These are phyloP conservation scores for Rosa rugosa DNA, from an alignment of 306 rosid genomes.

Conservation along the genomic window DNA sequence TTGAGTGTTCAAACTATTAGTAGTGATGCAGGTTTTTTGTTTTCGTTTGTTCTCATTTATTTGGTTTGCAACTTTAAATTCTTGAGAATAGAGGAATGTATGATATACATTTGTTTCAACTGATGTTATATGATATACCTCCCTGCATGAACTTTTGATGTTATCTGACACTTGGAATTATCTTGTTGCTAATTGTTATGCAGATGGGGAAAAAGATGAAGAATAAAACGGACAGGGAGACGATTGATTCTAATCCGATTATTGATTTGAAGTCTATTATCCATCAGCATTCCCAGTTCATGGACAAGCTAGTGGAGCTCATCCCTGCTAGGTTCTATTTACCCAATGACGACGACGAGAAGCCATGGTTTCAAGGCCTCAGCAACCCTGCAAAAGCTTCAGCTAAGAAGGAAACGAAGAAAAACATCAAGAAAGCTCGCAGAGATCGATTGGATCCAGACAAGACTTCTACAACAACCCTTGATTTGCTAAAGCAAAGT, in stretches of 20 bases:
- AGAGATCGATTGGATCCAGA: conserved; percentile 71
- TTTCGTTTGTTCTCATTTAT: not conserved
- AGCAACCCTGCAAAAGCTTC: conserved; percentile 55
- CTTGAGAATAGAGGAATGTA: not conserved
- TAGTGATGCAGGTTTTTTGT: not conserved
- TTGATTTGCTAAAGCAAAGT: conserved; percentile 58
- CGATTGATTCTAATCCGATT: conserved; percentile 11
- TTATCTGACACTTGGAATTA: not conserved
- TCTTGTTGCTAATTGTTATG: not conserved
- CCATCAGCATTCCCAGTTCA: conserved; percentile 56
- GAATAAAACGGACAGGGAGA: conserved; percentile 44
- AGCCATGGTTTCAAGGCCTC: conserved; percentile 87
- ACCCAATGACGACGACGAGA: conserved; percentile 53
- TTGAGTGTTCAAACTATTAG: too few species aligned
- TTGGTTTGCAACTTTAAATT: not conserved
- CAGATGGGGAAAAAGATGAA: conserved; percentile 39
- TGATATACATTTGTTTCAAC: not conserved
- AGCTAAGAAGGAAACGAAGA: conserved; percentile 70
- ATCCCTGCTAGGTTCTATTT: conserved; percentile 84
- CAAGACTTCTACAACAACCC: conserved; percentile 60
- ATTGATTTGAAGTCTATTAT: conserved; percentile 50
- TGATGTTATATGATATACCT: not conserved
- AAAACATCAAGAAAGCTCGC: conserved; percentile 70
- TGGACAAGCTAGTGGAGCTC: conserved; percentile 76
- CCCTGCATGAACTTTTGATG: not conserved